Conservation (phyloP, 176 grass and related monocot species). For the Oryza glaberrima region DNA sequence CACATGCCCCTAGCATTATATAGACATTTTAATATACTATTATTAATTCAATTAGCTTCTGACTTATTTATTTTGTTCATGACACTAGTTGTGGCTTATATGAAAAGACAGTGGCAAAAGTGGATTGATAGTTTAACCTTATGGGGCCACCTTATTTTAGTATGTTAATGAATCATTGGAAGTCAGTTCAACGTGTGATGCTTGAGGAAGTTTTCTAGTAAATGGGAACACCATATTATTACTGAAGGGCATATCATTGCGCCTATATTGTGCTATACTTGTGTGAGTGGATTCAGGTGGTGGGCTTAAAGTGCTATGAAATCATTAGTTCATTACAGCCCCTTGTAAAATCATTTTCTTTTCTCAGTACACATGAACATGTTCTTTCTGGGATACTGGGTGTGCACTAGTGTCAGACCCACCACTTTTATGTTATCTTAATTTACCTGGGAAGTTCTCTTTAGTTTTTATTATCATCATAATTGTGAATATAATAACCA, state of each 20-base stretch:
- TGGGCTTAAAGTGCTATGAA: neutral
- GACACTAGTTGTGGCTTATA: neutral
- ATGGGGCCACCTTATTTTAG: neutral
- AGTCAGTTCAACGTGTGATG: neutral
- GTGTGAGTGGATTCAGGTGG: constrained; percentile 22
- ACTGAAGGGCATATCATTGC: neutral
- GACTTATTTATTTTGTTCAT: constrained; percentile 5
- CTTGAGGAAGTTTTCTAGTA: neutral
- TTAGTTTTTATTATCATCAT: neutral
- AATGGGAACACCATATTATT: neutral
- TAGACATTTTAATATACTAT: neutral
- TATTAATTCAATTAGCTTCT: constrained; percentile 7
- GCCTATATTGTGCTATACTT: neutral
- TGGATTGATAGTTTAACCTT: constrained; percentile 35
- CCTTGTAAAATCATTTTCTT: constrained; percentile 19
- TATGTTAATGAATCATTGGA: neutral
- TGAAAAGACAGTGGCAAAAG: constrained; percentile 1
- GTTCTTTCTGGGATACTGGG: neutral
- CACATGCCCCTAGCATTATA: neutral
- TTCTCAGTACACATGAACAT: constrained; percentile 17
- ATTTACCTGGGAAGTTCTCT: neutral
- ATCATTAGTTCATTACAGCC: neutral
- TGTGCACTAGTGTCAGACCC: neutral
- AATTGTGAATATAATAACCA: neutral
- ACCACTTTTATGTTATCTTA: constrained; percentile 8